These are phyloP conservation scores for Pestalotiopsis fici DNA, from an alignment of 2,329 filamentous ascomycete species.

Conservation along the genomic window DNA sequence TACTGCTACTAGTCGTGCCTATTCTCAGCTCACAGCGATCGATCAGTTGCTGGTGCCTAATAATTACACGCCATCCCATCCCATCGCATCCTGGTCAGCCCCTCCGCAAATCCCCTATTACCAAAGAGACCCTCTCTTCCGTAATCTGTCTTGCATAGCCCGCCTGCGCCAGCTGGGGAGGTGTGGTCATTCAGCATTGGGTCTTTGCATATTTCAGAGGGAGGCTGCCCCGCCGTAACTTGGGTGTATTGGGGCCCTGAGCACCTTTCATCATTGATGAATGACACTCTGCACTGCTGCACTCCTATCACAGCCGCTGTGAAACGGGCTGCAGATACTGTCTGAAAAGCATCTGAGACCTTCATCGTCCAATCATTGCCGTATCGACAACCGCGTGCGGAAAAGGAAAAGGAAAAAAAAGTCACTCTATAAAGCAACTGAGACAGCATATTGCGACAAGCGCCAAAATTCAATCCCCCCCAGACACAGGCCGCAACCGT, in stretches of 20 bases:
- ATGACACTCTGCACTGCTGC: background rate
- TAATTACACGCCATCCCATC: background rate
- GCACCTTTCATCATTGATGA: background rate
- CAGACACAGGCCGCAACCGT: background rate
- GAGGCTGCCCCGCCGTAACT: background rate
- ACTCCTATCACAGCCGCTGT: background rate
- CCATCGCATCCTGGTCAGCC: no score
- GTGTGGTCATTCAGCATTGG: background rate
- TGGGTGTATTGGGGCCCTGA: background rate
- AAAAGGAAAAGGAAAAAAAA: background rate
- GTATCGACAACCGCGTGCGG: background rate
- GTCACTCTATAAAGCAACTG: background rate
- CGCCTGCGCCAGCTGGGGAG: background rate
- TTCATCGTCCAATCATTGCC: background rate
- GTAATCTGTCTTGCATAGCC: background rate
- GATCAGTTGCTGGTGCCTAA: background rate
- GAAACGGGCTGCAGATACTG: background rate
- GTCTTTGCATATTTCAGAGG: background rate
- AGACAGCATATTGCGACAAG: constrained; percentile 3
- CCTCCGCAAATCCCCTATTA: background rate
- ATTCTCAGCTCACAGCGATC: background rate
- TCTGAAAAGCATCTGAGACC: background rate
- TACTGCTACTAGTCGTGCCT: background rate
- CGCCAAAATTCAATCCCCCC: background rate
- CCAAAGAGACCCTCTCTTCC: background rate